Base-by-base conservation (phyloP, 345 rosid genomes). In the Eucalyptus guilfoylei region DNA sequence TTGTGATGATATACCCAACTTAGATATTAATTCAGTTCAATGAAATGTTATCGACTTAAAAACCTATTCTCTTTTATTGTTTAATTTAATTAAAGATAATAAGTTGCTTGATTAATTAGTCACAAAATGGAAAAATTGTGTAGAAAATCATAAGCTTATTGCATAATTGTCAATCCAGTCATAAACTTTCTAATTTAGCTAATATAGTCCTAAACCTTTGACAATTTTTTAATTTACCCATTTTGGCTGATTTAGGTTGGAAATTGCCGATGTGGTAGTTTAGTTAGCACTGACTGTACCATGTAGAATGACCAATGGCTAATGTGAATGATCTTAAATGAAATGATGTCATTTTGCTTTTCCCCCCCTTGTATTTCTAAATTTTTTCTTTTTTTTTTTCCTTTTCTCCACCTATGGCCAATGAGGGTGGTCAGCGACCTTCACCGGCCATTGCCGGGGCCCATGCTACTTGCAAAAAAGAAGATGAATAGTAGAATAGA, bases 161-260 rank as follows among this genome's bases (percentile, higher is more conserved):
- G n/a, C 26, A 58, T 7, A 14, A 0, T 11, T 2, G 4, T 50
- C 0, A 17, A 50, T 50, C 2, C 2, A 17, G 0, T 17, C 55
- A 17, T 3, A 50, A 50, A 17, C 9, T 17, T 17, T 50, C 14
- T 24, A 58, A 58, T 58, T 58, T 5, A 11, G 64, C 14, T 1
- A 9, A 55, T 55, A 1, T 55, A 4, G 28, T 55, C 11, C 2
- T 55, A 55, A 55, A 23, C 28, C 28, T 55, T 52, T 52, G 26
- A 52, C 5, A 8, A 52, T 52, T 52, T 52, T 52, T 52, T 19
- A 52, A 52, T 52, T 8, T 52, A 52, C 4, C 58, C 10, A 1
- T 7, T 52, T 52, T 52, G 58, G 58, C 26, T 52, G 21, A 52
- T 52, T 52, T 52, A 19, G 2, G 26, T 52, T 52, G 3, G 1